Evolutionary conservation across 73 alveolate genomes (phyloP).

Genomic region (Blepharisma japonicum): DNA sequence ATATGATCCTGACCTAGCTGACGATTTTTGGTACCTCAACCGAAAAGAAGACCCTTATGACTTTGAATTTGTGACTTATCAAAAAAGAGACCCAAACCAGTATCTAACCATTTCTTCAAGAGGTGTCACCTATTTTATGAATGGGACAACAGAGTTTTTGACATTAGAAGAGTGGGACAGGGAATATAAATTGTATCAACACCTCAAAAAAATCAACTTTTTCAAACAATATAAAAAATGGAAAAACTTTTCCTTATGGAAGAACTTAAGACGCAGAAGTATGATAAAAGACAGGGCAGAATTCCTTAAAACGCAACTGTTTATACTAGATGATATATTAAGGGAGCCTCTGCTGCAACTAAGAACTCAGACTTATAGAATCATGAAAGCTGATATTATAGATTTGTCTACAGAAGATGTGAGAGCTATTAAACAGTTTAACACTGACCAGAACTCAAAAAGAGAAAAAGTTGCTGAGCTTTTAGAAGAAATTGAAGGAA

Average conservation of each 20-base stretch:
- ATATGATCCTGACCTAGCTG: slow-evolving; percentile 56
- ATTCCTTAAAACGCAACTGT: slow-evolving; percentile 64
- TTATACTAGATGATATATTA: slow-evolving; percentile 69
- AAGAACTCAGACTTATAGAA: slow-evolving; percentile 57
- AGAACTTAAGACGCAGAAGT: slow-evolving; percentile 74
- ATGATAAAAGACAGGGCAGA: slow-evolving; percentile 65
- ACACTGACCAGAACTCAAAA: slow-evolving; percentile 52
- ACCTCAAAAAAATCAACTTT: slow-evolving; percentile 63
- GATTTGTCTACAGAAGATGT: slow-evolving; percentile 62
- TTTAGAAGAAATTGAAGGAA: slow-evolving; percentile 55
- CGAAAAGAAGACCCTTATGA: slow-evolving; percentile 62
- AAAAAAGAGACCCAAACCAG: slow-evolving; percentile 38
- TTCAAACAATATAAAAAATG: slow-evolving; percentile 68
- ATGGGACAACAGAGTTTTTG: slow-evolving; percentile 53
- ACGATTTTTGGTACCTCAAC: slow-evolving; percentile 63
- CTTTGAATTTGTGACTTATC: slow-evolving; percentile 65
- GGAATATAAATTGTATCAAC: slow-evolving; percentile 40
- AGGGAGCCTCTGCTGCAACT: slow-evolving; percentile 68
- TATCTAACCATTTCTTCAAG: slow-evolving; percentile 60
- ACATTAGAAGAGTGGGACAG: slow-evolving; percentile 67
- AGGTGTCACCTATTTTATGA: slow-evolving; percentile 60
- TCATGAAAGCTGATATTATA: slow-evolving; percentile 63
- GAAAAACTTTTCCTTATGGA: slow-evolving; percentile 87
- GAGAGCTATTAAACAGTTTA: slow-evolving; percentile 54
- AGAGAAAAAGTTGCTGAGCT: slow-evolving; percentile 51